phyloP scores from a whole-genome alignment of 352 stramenopile species.

The Pythium vanterpoolii region DNA sequence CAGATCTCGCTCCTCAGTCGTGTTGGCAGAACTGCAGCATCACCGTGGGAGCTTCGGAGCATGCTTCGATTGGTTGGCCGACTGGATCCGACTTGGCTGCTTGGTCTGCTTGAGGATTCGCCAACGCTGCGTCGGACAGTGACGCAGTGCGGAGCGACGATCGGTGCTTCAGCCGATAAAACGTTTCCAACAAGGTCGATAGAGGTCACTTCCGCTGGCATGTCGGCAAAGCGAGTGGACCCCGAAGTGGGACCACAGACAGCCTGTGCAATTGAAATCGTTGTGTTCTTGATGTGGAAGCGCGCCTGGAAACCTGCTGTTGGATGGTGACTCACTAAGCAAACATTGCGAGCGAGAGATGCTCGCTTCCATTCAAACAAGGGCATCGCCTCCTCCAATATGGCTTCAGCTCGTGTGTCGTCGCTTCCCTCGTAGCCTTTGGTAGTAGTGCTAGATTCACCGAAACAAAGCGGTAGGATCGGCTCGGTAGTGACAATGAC shows the following conservation, averaged over 20 bases:
- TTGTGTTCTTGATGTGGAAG: slow-evolving; percentile 37
- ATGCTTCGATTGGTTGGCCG: slow-evolving; percentile 3
- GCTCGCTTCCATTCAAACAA: slow-evolving; percentile 11
- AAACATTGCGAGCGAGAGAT: slow-evolving; percentile 5
- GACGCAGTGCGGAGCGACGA: background rate
- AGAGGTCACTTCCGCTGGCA: background rate
- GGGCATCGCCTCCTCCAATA: background rate
- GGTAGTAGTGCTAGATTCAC: background rate
- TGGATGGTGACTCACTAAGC: background rate
- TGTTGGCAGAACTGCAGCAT: background rate
- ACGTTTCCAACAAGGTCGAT: background rate
- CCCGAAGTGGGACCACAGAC: slow-evolving; percentile 30
- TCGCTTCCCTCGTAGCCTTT: background rate
- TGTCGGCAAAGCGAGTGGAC: background rate
- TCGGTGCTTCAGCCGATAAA: background rate
- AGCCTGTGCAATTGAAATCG: slow-evolving; percentile 31
- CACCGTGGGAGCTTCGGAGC: background rate
- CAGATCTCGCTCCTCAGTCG: background rate
- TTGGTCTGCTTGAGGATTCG: background rate
- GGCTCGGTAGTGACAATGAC: background rate
- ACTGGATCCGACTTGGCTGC: slow-evolving; percentile 7
- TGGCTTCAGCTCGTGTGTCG: background rate
- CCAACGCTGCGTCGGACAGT: background rate
- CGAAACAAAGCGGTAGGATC: background rate
- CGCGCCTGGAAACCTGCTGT: background rate